Percentiles rank a stretch among this genome's conserved stretches.
These are phyloP conservation scores for Aureobasidium sp. DNA, from an alignment of 2,329 filamentous ascomycete species.

Conservation along the genomic window DNA sequence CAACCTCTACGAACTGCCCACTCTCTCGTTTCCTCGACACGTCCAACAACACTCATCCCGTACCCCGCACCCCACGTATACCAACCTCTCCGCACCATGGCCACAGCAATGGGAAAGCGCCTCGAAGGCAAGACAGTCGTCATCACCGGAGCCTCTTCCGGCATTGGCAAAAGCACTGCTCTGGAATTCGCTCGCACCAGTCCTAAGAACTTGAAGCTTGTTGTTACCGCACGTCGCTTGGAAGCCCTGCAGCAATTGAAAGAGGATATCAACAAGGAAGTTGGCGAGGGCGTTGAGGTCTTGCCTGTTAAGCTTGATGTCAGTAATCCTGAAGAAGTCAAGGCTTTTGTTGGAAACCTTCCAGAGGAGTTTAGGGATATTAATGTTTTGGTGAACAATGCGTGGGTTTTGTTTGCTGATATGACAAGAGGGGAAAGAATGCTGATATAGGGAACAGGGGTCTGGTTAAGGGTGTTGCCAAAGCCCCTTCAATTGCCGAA, in stretches of 20 bases:
- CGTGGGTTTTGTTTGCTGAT: slow-evolving; percentile 33
- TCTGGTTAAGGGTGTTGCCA: slow-evolving; percentile 78
- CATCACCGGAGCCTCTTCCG: slow-evolving; percentile 86
- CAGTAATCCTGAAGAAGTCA: slow-evolving; percentile 67
- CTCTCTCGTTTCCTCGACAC: not conserved
- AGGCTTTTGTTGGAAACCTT: slow-evolving; percentile 60
- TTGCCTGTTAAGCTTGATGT: slow-evolving; percentile 80
- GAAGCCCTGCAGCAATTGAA: slow-evolving; percentile 72
- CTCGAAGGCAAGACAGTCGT: slow-evolving; percentile 88
- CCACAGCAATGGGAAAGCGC: slow-evolving; percentile 66
- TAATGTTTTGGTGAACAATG: slow-evolving; percentile 91
- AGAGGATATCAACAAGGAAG: slow-evolving; percentile 64
- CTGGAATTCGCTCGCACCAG: slow-evolving; percentile 86
- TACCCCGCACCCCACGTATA: slow-evolving; percentile 4
- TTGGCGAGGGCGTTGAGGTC: slow-evolving; percentile 73
- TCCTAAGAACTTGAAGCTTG: slow-evolving; percentile 69
- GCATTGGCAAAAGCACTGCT: slow-evolving; percentile 78
- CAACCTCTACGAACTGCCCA: not conserved
- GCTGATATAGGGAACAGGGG: slow-evolving; percentile 34
- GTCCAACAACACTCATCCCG: not conserved
- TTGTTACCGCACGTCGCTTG: slow-evolving; percentile 79
- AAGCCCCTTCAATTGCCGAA: slow-evolving; percentile 72
- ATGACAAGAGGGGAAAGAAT: too few species aligned
- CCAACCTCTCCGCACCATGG: slow-evolving; percentile 42
- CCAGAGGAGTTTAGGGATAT: slow-evolving; percentile 78